These are phyloP conservation scores for Calonectria pseudoreteaudii DNA, from an alignment of 2,329 filamentous ascomycete species.

Conservation along the genomic window DNA sequence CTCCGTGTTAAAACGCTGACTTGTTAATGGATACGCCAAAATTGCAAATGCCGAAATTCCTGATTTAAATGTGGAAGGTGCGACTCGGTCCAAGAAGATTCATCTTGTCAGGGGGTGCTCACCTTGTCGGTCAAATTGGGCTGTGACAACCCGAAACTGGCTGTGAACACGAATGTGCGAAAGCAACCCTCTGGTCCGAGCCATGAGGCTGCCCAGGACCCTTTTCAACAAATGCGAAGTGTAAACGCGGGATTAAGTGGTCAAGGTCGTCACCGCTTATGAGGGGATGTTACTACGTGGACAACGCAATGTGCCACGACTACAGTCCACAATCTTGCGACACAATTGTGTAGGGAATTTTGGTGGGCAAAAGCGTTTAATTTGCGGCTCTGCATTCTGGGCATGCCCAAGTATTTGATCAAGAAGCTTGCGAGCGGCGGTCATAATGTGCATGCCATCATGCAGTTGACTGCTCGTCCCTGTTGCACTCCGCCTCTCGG, in stretches of 20 bases:
- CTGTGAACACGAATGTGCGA: not conserved
- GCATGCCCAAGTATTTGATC: not conserved
- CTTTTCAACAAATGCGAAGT: not conserved
- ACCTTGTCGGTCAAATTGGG: not conserved
- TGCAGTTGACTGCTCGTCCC: not conserved
- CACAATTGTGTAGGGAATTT: not conserved
- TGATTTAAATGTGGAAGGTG: not conserved
- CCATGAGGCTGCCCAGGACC: accelerated
- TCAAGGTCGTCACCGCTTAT: not conserved
- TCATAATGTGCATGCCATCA: not conserved
- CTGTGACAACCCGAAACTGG: not conserved
- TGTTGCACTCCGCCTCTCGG: not conserved
- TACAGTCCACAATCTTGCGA: not conserved
- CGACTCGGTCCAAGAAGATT: not conserved
- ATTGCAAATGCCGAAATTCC: not conserved
- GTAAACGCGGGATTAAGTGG: not conserved
- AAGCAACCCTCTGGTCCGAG: not conserved
- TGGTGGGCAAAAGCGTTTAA: not conserved
- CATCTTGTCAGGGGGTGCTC: not conserved
- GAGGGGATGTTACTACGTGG: not conserved
- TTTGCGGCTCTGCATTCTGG: not conserved
- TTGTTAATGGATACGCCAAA: too few species aligned
- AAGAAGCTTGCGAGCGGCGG: too few species aligned
- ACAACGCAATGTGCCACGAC: not conserved
- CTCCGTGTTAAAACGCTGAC: too few species aligned